Evolutionary conservation across 306 rosid species (phyloP), one percentile per base, ranked within the genome.

Genomic region (Corylus avellana): DNA sequence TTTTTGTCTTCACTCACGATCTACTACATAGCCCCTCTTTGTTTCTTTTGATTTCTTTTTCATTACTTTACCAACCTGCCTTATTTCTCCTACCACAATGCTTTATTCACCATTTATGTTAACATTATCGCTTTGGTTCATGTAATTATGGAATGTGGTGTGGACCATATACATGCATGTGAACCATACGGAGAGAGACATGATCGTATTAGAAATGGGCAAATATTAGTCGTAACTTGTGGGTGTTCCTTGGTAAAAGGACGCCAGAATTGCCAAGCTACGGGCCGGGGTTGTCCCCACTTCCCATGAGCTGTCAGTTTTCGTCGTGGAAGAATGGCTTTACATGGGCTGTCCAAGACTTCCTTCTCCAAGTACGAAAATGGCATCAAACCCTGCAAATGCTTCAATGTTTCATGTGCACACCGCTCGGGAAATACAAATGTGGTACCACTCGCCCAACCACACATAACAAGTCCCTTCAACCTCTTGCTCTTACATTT

Each of bases 131-230:
- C 42, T 49, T 70, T 75, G 70, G 54, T 54, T 70, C 42, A 46
- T 70, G 75, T 51, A 48, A 73, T 54, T 71, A 56, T 83, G 67
- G 10, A 72, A 56, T 4, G 66, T 70, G 49, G 61, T 29, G 62
- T 70, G 86, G 86, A 75, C 83, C 83, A 73, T 73, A 11, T 68
- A 80, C 86, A 74, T 74, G 75, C 18, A 75, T 42, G 46, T 42
- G 46, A 42, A 7, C 46, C 46, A 42, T 32, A 32, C 35, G 35
- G 35, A 32, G 35, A 32, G 35, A 66, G 59, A 76, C 17, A 46
- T 42, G 14, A 46, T 69, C 42, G 54, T 10, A 29, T 74, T 32
- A 32, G 35, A 18, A 25, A 56, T 42, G 44, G 20, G 8, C 42
- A 20, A 44, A 32, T 32, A 32, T 32, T 29, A 13, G 7, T 68